A percentile compares a stretch with the other conserved stretches of the same genome.
phyloP scores from a whole-genome alignment of 305 asterid genomes.

The Plantago rigida region DNA sequence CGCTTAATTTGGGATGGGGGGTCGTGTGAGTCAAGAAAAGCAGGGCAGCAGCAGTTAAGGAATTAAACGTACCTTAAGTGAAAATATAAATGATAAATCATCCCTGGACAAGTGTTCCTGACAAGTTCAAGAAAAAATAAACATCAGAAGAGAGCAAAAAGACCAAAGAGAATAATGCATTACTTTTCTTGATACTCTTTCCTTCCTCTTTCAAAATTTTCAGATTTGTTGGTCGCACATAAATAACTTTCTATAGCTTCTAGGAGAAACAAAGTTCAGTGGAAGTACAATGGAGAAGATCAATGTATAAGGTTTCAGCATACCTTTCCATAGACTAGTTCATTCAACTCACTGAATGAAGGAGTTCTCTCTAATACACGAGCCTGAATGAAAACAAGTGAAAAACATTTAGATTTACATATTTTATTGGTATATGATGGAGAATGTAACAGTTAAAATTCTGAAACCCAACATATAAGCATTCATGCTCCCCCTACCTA shows the following conservation, averaged over 20 bases:
- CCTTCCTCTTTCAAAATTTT: slow-evolving; percentile 5
- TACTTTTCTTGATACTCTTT: not conserved
- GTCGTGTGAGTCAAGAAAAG: slow-evolving; percentile 13
- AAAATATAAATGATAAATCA: slow-evolving; percentile 71
- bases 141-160: slow-evolving; percentile 21
- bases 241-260: slow-evolving; percentile 11
- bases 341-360: slow-evolving; percentile 78
- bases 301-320: slow-evolving; percentile 7
- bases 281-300: not conserved
- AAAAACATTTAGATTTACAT: slow-evolving; percentile 19
- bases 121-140: slow-evolving; percentile 28
- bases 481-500: no score
- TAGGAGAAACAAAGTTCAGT: not conserved
- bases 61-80: slow-evolving; percentile 58
- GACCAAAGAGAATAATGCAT: slow-evolving; percentile 13
- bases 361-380: slow-evolving; percentile 76
- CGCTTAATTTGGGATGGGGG: no score
- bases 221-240: slow-evolving; percentile 3
- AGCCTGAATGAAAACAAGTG: slow-evolving; percentile 46
- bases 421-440: slow-evolving; percentile 6
- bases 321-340: slow-evolving; percentile 90
- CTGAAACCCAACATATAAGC: no score
- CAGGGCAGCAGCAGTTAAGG: slow-evolving; percentile 15
- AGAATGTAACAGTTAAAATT: no score
- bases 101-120: slow-evolving; percentile 89